A percentile compares a stretch with the other conserved stretches of the same genome.
phyloP scores from a whole-genome alignment of 495 filamentous ascomycete genomes.

The Xylaria cubensis region DNA sequence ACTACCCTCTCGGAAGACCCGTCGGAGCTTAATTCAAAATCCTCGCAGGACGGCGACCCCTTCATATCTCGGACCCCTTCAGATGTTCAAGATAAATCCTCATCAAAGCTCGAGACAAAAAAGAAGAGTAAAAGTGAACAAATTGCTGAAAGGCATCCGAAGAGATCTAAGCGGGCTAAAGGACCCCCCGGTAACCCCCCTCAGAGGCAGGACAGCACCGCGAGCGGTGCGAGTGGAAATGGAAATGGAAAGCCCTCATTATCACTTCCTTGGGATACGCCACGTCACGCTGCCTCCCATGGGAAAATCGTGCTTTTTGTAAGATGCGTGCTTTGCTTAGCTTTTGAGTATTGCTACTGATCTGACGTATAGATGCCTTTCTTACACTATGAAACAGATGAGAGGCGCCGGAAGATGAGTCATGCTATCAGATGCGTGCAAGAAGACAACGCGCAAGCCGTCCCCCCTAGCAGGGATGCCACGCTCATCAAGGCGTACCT shows the following conservation, averaged over 20 bases:
- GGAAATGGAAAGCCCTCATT: constrained; percentile 21
- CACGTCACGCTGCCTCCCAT: constrained; percentile 31
- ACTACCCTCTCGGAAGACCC: constrained; percentile 37
- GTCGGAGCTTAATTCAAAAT: constrained; percentile 31
- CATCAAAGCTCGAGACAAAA: constrained; percentile 48
- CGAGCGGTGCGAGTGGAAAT: constrained; percentile 17
- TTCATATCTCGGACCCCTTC: constrained; percentile 27
- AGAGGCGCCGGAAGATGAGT: constrained; percentile 64
- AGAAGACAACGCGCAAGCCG: constrained; percentile 30
- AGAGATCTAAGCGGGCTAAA: constrained; percentile 36
- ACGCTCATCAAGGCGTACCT: constrained; percentile 71
- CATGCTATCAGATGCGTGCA: constrained; percentile 60
- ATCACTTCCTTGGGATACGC: constrained; percentile 37
- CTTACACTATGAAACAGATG: constrained; percentile 69
- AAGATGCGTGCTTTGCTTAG: constrained; percentile 17
- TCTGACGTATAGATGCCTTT: constrained; percentile 62
- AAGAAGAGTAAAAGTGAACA: constrained; percentile 45
- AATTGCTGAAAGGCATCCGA: constrained; percentile 42
- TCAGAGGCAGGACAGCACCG: constrained; percentile 30
- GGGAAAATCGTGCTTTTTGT: constrained; percentile 65
- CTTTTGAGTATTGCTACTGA: constrained; percentile 20
- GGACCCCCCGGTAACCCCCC: constrained; percentile 39
- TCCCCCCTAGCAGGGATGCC: constrained; percentile 56
- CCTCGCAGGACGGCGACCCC: constrained; percentile 28
- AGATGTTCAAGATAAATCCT: constrained; percentile 39